phyloP scores from a whole-genome alignment of 805 yeast genomes.

The Candida boleticola region DNA sequence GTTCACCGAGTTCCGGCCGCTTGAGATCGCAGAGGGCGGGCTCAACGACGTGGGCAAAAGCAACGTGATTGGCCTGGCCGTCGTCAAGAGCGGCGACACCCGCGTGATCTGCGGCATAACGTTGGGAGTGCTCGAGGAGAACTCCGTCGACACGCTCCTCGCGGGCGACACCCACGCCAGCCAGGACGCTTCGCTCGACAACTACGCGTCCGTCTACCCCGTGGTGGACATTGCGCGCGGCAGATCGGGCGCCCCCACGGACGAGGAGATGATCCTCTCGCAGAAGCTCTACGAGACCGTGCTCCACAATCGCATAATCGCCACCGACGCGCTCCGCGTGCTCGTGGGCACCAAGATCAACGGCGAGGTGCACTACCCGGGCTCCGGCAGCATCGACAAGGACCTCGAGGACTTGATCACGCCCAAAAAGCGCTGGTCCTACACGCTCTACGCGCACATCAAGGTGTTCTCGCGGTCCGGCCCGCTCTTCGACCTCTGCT shows the following conservation, averaged over 20 bases:
- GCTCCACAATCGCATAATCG: conserved; percentile 53
- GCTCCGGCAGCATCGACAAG: conserved; percentile 17
- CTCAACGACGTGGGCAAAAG: conserved; percentile 35
- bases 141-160: conserved; percentile 28
- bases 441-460: conserved; percentile 66
- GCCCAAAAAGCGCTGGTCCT: conserved; percentile 24
- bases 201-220: conserved; percentile 54
- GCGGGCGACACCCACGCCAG: conserved; percentile 28
- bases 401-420: conserved; percentile 22
- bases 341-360: conserved; percentile 15
- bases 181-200: conserved; percentile 9
- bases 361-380: conserved; percentile 24
- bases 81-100: conserved; percentile 68
- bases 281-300: conserved; percentile 64
- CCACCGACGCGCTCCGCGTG: conserved; percentile 26
- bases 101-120: conserved; percentile 69
- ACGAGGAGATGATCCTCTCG: conserved; percentile 76
- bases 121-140: conserved; percentile 63
- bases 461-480: conserved; percentile 81
- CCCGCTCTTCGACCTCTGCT: conserved; percentile 74
- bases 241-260: conserved; percentile 75
- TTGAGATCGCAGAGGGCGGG: conserved; percentile 41
- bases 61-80: conserved; percentile 60
- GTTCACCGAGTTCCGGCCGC: conserved; percentile 68
- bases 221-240: conserved; percentile 77